Base-by-base conservation (phyloP, 192 early-diverging fungal genomes). In the Dispira parvispora region DNA sequence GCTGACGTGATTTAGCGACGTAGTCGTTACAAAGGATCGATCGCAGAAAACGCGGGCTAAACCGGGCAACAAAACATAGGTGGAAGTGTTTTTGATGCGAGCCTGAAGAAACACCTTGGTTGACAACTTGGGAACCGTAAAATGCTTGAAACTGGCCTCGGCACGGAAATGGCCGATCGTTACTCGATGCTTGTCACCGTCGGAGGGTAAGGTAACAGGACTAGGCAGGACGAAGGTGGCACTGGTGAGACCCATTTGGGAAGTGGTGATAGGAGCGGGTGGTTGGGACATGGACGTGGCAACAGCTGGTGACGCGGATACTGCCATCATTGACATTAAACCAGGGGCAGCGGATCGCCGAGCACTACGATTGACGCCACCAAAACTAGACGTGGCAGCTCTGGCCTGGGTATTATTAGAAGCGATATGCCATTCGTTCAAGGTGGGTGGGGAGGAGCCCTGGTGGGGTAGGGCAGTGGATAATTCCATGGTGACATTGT, bases 391-490 rank as follows among this genome's bases (percentile, higher is more conserved):
- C 16, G 47, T 4, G 47, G 21, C 21, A 4, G 47, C 1, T 9
- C 9, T 50, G 21, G 47, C 4, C 47, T 50, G 53, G 6, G 6
- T 38, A 38, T 6, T 38, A 55, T 28, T 28, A 2, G 18, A 55
- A 14, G 1, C 0, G 42, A 60, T 60, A 12, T 43, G 13, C 57
- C 57, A 60, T 43, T 43, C 57, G 21, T 11, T 43, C 18, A 60
- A 43, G 13, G 26, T 18, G 12, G 57, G 57, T 43, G 57, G 57
- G 27, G 26, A 18, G 11, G 38, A 11, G 2, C 57, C 57, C n/a
- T 47, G 62, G n/a, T 44, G 47, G 3, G 62, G 46, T 26, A 47
- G 43, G 42, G 62, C 62, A 2, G 62, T 62, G 25, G 62, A 62
- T 11, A 62, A 45, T 11, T 9, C 47, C 45, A 62, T 62, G 45